Conservation (phyloP, 2,329 filamentous ascomycete species). For the Monilinia fructicola region DNA sequence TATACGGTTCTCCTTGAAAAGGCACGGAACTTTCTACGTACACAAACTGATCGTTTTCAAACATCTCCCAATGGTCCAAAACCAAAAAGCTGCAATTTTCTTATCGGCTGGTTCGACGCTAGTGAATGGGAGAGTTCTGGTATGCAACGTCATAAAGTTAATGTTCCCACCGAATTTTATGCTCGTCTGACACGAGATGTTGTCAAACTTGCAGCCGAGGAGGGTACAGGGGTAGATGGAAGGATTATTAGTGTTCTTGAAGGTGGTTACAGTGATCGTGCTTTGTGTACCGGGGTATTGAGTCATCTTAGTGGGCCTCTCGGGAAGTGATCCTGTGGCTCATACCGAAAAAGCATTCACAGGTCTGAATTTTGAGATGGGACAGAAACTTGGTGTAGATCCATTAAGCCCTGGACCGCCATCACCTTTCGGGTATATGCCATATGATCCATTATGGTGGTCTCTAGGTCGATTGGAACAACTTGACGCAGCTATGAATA, state of each 20-base stretch:
- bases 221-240: conserved; percentile 74
- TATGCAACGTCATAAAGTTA: conserved; percentile 95
- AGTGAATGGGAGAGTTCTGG: conserved; percentile 89
- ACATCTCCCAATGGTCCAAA: conserved; percentile 55
- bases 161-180: conserved; percentile 96
- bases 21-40: conserved; percentile 71
- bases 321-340: conserved; percentile 51
- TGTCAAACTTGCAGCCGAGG: conserved; percentile 76
- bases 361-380: conserved; percentile 60
- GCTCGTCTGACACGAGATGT: conserved; percentile 86
- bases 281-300: conserved; percentile 81
- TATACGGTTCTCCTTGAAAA: conserved; percentile 80
- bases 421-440: conserved; percentile 36
- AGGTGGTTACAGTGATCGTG: conserved; percentile 92
- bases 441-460: conserved; percentile 74
- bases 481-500: conserved; percentile 61
- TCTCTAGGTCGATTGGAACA: conserved; percentile 62
- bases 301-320: conserved; percentile 88
- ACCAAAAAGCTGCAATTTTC: conserved; percentile 87
- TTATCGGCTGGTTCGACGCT: conserved; percentile 91
- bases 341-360: conserved; percentile 43
- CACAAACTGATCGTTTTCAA: conserved; percentile 66
- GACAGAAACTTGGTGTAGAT: conserved; percentile 48
- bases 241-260: conserved; percentile 91
- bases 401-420: conserved; percentile 23